Evolutionary conservation across 2,329 filamentous ascomycete species (phyloP), one percentile per base, ranked within the genome.

Genomic region (Tympanopsis confertula): DNA sequence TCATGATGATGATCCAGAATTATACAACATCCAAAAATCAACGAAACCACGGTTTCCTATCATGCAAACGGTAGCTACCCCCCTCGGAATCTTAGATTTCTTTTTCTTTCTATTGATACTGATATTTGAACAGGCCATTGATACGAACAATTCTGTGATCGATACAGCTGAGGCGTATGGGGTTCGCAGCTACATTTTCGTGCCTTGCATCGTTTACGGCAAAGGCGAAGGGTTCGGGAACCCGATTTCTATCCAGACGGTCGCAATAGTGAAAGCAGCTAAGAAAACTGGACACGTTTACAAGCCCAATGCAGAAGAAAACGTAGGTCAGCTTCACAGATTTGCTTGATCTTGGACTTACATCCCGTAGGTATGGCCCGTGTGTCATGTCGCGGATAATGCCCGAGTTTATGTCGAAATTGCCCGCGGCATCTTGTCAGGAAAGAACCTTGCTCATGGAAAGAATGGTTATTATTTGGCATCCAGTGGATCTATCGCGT

Each of bases 171-270:
- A 65, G 18, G 45, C 45, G 10, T 41, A 57, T 13, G 65, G 63
- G 0, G 64, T 73, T 3, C 54, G 53, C 20, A 63, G 58, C 40
- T 73, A 73, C 43, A 61, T 73, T n/a, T 72, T 73, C 46, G 53
- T 52, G 0, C 69, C 69, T 1, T 73, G 69, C 44, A 63, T 73
- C 19, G 69, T 74, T 13, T 71, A 68, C 43, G 68, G 68, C 5
- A 51, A 59, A 38, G 63, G 66, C 3, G 56, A 62, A 40, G 67
- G 68, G 0, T 70, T 70, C 39, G 66, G 67, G 2, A 70, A 72
- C 42, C 42, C 39, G 2, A 66, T 66, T 29, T 71, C 68, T 2
- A 71, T 69, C 35, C 68, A 73, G 45, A 69, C 63, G 0, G 61
- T 63, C 1, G 64, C 59, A 1, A 58, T 71, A 13, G 61, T 73